A percentile compares a stretch with the other conserved stretches of the same genome.
Conservation (phyloP, 225 moss, liverwort and hornwort genomes). For the Sphagnum contortum region DNA sequence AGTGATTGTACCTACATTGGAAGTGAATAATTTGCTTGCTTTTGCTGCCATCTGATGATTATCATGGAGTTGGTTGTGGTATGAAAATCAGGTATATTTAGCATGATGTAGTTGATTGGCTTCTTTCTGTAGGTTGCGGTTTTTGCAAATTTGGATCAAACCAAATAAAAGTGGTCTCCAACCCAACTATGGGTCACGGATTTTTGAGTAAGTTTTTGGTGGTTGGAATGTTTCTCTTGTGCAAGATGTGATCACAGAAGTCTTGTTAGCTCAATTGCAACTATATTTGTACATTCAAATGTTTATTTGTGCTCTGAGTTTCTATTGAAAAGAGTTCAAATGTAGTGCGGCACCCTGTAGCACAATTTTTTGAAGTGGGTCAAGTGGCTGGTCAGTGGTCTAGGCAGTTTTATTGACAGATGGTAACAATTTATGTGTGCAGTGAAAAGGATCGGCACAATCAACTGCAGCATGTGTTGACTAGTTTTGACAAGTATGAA, state of each 20-base stretch:
- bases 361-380: not conserved
- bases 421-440: constrained; percentile 2
- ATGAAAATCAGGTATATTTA: not conserved
- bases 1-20: too few species aligned
- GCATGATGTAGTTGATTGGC: not conserved
- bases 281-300: not conserved
- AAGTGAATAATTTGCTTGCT: too few species aligned
- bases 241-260: not conserved
- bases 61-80: too few species aligned
- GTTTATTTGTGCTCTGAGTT: not conserved
- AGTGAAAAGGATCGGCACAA: constrained; percentile 73
- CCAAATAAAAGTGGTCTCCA: constrained; percentile 50
- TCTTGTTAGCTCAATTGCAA: not conserved
- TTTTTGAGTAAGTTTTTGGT: constrained; percentile 42
- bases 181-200: constrained; percentile 88
- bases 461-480: constrained; percentile 65
- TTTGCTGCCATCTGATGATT: too few species aligned
- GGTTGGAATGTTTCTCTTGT: too few species aligned
- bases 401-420: too few species aligned
- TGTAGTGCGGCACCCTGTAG: too few species aligned
- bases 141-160: constrained; percentile 90
- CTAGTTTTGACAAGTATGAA: constrained; percentile 51
- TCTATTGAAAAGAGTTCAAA: too few species aligned
- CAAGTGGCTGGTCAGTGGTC: constrained; percentile 2
- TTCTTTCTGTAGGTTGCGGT: constrained; percentile 48